Percentiles rank a stretch among this genome's conserved stretches.
phyloP scores from a whole-genome alignment of 306 rosid species.

The Glycine soja region DNA sequence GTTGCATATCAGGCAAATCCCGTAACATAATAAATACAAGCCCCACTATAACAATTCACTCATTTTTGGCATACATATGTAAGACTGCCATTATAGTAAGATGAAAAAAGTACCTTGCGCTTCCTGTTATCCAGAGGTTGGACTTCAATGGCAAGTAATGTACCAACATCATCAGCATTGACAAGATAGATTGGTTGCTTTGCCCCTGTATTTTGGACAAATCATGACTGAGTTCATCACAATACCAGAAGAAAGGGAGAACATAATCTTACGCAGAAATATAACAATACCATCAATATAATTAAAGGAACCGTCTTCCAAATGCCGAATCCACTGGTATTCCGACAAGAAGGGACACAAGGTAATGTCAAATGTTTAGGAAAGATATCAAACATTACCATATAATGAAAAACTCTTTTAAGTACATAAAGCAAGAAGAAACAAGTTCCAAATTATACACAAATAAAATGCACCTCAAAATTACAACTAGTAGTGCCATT shows the following conservation, averaged over 20 bases:
- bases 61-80: conserved; percentile 14
- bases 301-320: conserved; percentile 92
- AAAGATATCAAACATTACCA: conserved; percentile 35
- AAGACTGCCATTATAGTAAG: conserved; percentile 33
- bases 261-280: conserved; percentile 37
- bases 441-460: conserved; percentile 35
- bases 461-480: conserved; percentile 77
- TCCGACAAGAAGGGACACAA: conserved; percentile 45
- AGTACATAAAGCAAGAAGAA: conserved; percentile 39
- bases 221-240: conserved; percentile 44
- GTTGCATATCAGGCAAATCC: conserved; percentile 26
- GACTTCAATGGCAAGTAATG: conserved; percentile 93
- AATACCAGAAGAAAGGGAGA: conserved; percentile 26
- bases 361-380: conserved; percentile 36
- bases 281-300: conserved; percentile 78
- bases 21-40: conserved; percentile 14
- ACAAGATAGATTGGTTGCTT: conserved; percentile 92
- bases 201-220: conserved; percentile 69
- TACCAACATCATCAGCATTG: conserved; percentile 88
- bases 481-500: conserved; percentile 95
- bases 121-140: conserved; percentile 93
- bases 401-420: neutral
- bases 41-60: conserved; percentile 14
- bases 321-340: conserved; percentile 86
- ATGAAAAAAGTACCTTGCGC: conserved; percentile 72